Conservation (phyloP, 2,329 filamentous ascomycete genomes). For the Didymella segeticola region DNA sequence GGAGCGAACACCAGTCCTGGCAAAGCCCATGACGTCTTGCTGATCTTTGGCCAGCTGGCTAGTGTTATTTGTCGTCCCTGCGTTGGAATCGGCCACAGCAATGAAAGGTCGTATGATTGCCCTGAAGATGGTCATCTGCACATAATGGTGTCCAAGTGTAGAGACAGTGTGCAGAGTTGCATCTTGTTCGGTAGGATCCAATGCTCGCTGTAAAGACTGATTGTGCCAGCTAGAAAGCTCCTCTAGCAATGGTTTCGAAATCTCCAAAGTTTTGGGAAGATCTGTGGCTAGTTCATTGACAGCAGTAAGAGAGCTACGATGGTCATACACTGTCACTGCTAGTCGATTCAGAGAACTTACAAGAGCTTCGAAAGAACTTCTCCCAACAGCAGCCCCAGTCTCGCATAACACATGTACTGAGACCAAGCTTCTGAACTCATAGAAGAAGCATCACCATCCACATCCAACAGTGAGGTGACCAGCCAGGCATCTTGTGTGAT, state of each 20-base stretch:
- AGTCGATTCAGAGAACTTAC: background rate
- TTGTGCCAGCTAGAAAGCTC: too few relatives aligned
- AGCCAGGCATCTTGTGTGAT: slow-evolving; percentile 15
- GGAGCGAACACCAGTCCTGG: slow-evolving; percentile 9
- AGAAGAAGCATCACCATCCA: slow-evolving; percentile 1
- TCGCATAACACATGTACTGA: background rate
- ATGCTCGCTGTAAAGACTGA: too few relatives aligned
- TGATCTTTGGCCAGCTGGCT: too few relatives aligned
- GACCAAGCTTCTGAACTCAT: slow-evolving; percentile 3
- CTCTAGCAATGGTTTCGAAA: too few relatives aligned
- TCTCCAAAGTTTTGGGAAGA: too few relatives aligned
- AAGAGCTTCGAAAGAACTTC: slow-evolving; percentile 6
- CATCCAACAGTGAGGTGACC: slow-evolving; percentile 6
- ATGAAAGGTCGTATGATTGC: slow-evolving; percentile 16
- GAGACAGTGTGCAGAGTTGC: slow-evolving; percentile 1
- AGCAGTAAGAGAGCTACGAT: too few relatives aligned
- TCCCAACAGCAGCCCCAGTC: slow-evolving; percentile 2
- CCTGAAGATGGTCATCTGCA: slow-evolving; percentile 17
- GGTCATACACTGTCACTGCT: too few relatives aligned
- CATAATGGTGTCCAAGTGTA: slow-evolving; percentile 16
- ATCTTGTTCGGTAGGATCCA: too few relatives aligned
- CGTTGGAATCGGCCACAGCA: background rate
- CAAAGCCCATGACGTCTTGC: too few relatives aligned
- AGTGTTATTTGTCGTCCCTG: too few relatives aligned
- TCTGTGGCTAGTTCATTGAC: too few relatives aligned